Percentiles rank a stretch among this genome's conserved stretches.
These are phyloP conservation scores for Candida silvicultrix DNA, from an alignment of 805 yeast species.

Conservation along the genomic window DNA sequence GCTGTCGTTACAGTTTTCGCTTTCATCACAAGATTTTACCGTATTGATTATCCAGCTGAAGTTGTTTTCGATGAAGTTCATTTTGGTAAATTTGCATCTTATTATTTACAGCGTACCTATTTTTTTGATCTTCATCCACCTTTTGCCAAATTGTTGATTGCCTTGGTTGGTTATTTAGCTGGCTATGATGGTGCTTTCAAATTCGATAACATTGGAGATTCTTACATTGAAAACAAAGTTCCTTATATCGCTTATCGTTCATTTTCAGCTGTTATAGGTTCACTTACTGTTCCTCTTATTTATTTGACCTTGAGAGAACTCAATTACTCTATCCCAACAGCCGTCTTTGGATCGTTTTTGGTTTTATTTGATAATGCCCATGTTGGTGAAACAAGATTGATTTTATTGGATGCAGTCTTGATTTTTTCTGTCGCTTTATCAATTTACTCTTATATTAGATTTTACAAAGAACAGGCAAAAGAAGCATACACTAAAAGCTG, in stretches of 20 bases:
- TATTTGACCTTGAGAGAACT: conserved; percentile 83
- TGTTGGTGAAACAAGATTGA: conserved; percentile 82
- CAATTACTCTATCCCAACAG: conserved; percentile 71
- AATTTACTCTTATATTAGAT: conserved; percentile 70
- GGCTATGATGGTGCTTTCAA: conserved; percentile 92
- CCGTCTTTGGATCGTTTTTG: conserved; percentile 68
- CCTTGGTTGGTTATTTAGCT: conserved; percentile 79
- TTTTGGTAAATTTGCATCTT: conserved; percentile 80
- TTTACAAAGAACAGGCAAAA: conserved; percentile 59
- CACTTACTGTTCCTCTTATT: conserved; percentile 75
- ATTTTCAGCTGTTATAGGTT: conserved; percentile 74
- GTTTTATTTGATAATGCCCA: conserved; percentile 89
- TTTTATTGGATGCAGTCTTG: conserved; percentile 86
- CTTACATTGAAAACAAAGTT: conserved; percentile 69
- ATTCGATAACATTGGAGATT: conserved; percentile 84
- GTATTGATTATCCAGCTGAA: conserved; percentile 58
- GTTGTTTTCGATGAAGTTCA: conserved; percentile 87
- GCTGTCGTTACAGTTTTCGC: conserved; percentile 59
- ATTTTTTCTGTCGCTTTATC: conserved; percentile 78
- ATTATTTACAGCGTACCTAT: conserved; percentile 83
- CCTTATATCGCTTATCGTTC: conserved; percentile 84
- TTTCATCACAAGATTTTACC: conserved; percentile 58
- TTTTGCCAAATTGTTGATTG: conserved; percentile 88
- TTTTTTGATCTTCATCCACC: conserved; percentile 98
- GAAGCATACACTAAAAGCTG: conserved; percentile 64